phyloP scores from a whole-genome alignment of 2,329 filamentous ascomycete species.

The Phialemoniopsis sp. region DNA sequence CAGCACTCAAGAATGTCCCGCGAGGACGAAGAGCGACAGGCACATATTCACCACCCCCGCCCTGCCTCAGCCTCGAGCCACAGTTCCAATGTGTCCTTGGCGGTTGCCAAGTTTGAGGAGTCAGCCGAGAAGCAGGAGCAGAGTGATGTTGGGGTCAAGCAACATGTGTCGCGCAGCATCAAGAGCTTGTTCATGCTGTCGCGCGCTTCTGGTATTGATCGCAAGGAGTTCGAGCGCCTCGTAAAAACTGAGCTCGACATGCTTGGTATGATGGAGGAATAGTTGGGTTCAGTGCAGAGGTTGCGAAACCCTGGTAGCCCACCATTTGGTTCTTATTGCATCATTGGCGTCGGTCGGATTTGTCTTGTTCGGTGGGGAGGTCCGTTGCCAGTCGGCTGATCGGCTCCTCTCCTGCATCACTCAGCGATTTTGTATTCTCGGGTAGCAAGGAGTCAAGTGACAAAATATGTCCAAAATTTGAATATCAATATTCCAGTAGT shows the following conservation, averaged over 20 bases:
- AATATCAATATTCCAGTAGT: too few species aligned
- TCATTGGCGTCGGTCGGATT: slow-evolving; percentile 4
- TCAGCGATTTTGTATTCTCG: too few species aligned
- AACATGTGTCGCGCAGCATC: slow-evolving; percentile 73
- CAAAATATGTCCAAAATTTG: too few species aligned
- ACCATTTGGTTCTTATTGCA: background rate
- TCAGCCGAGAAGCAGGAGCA: slow-evolving; percentile 53
- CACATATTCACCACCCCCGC: slow-evolving; percentile 47
- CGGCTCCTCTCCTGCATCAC: too few species aligned
- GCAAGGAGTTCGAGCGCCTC: slow-evolving; percentile 70
- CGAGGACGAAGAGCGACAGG: slow-evolving; percentile 31
- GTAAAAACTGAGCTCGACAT: slow-evolving; percentile 69
- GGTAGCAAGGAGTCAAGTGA: too few species aligned
- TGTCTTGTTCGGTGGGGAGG: background rate
- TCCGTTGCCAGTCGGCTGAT: too few species aligned
- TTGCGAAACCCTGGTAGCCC: background rate
- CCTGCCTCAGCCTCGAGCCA: slow-evolving; percentile 55
- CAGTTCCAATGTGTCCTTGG: slow-evolving; percentile 48
- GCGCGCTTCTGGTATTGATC: slow-evolving; percentile 65
- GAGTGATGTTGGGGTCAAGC: slow-evolving; percentile 69
- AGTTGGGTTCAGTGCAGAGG: slow-evolving; percentile 11
- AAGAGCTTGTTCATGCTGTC: slow-evolving; percentile 73
- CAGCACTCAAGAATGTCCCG: slow-evolving; percentile 22
- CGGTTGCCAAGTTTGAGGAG: slow-evolving; percentile 59
- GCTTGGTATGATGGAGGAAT: slow-evolving; percentile 64